Evolutionary conservation across 2,329 filamentous ascomycete species (phyloP).

Genomic region (Alternaria dauci): DNA sequence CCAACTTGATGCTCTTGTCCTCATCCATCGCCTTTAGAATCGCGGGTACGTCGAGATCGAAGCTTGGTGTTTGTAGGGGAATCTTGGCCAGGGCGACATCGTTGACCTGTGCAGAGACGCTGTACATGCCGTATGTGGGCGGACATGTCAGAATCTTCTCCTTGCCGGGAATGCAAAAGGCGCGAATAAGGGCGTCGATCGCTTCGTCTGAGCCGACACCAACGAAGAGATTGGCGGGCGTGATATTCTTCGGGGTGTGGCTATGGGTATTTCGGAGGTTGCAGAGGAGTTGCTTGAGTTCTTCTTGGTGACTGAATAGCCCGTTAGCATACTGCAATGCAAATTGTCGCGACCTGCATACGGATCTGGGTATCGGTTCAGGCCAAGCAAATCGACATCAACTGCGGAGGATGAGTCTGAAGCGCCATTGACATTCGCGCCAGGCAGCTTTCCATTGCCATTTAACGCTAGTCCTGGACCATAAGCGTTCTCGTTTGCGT

Average conservation of each 20-base stretch:
- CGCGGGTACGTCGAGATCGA: constrained; percentile 73
- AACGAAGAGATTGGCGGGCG: constrained; percentile 86
- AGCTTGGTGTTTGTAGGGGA: constrained; percentile 78
- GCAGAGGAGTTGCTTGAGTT: constrained; percentile 88
- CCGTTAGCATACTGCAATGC: constrained; percentile 4
- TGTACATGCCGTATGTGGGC: constrained; percentile 98
- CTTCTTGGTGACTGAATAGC: constrained; percentile 73
- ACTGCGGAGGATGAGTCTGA: constrained; percentile 55
- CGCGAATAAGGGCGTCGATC: constrained; percentile 91
- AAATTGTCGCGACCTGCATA: constrained; percentile 40
- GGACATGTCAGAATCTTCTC: constrained; percentile 96
- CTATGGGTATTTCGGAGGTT: constrained; percentile 83
- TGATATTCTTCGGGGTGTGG: constrained; percentile 77
- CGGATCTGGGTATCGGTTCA: constrained; percentile 96
- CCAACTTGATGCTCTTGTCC: constrained; percentile 77
- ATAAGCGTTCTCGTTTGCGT: constrained; percentile 97
- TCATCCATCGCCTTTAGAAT: constrained; percentile 72
- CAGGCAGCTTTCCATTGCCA: constrained; percentile 58
- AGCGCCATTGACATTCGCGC: constrained; percentile 52
- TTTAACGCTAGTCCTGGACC: constrained; percentile 76
- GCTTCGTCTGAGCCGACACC: constrained; percentile 97
- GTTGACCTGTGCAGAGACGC: constrained; percentile 92
- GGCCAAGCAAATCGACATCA: constrained; percentile 76
- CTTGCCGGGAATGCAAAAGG: constrained; percentile 85
- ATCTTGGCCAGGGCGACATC: constrained; percentile 86